Evolutionary conservation across 805 yeast species (phyloP), one percentile per base, ranked within the genome.

Genomic region (Tetrapisispora pingtungensis): DNA sequence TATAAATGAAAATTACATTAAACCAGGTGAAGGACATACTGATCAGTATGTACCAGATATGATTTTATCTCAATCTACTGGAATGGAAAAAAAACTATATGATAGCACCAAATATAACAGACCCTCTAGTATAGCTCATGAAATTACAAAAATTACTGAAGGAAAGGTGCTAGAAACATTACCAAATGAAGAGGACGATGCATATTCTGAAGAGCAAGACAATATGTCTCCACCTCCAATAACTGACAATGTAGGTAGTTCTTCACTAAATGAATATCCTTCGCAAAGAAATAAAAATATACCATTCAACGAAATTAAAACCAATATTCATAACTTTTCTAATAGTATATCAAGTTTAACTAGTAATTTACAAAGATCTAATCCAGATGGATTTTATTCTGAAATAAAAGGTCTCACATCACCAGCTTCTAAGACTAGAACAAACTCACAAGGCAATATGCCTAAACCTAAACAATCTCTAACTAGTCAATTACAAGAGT

Each of bases 11-110:
- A 19, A 24, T 19, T 36, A 42, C 22, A 36, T 42, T 17, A 36
- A 42, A 32, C 32, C 45, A 2, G 45, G 37, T 4, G 45, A n/a
- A 14, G 45, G 40, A 1, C 37, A 40, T 18, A 49, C 49, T 1
- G 60, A 61, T 22, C 61, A 65, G 36, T 68, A 65, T 46, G 56
- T 65, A 37, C 72, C 70, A n/a, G 59, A 61, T 43, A 66, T 68
- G 68, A 68, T 70, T 7, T 59, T 74, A 4, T 74, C 80, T 3
- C 79, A 75, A 50, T 73, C 79, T 0, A 73, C 77, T 0, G 80
- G 79, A 0, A 65, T 70, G 33, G 77, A 73, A 32, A 57, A 70
- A 42, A 65, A 65, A 4, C 66, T 68, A 46, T 64, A 37, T 17
- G 40, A 37, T 3, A 10, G 15, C 26, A 5, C 40, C 3, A 37